Conservation (phyloP, 2,329 filamentous ascomycete genomes). For the Epichloe aotearoae region DNA sequence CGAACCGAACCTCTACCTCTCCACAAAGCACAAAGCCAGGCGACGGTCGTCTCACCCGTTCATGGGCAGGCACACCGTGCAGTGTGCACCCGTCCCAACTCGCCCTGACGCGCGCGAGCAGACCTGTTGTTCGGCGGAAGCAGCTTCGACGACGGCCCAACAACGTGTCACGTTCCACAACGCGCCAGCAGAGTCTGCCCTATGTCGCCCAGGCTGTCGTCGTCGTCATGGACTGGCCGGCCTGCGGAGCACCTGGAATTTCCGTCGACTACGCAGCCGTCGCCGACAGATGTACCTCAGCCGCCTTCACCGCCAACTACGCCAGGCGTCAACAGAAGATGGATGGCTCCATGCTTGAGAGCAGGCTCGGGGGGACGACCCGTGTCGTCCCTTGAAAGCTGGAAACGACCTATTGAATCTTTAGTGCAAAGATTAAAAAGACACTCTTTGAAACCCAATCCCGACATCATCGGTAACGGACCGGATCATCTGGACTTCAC, state of each 20-base stretch:
- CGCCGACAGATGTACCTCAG: not conserved
- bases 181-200: not conserved
- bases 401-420: conserved; percentile 6
- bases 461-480: not conserved
- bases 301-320: not conserved
- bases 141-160: not conserved
- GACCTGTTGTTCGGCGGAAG: not conserved
- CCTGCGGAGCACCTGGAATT: not conserved
- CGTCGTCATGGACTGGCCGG: not conserved
- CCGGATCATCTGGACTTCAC: not conserved
- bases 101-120: not conserved
- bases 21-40: not conserved
- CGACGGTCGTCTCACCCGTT: not conserved
- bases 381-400: not conserved
- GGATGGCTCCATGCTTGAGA: not conserved
- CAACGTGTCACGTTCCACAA: not conserved
- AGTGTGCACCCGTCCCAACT: not conserved
- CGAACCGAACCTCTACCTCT: not conserved
- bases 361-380: no score
- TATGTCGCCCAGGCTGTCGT: not conserved
- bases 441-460: conserved; percentile 1
- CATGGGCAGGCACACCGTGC: not conserved
- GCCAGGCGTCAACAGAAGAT: not conserved
- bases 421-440: not conserved
- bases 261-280: not conserved